A percentile compares a stretch with the other conserved stretches of the same genome.
Evolutionary conservation across 768 basidiomycete genomes (phyloP).

Genomic region (Psilocybe tampanensis): DNA sequence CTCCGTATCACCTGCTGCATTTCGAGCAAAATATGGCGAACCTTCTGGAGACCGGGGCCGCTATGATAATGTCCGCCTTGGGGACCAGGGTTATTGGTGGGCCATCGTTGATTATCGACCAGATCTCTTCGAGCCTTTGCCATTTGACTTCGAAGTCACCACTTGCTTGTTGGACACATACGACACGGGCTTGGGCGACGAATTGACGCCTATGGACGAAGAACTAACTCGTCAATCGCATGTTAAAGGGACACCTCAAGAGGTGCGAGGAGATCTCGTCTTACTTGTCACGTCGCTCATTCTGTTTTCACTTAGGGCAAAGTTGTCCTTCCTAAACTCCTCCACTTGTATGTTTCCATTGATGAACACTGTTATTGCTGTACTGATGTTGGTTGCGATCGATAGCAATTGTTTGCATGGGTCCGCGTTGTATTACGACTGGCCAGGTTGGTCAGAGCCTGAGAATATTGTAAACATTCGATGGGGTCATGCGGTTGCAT

Average conservation of each 20-base stretch:
- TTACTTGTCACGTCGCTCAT: background rate
- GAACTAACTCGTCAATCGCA: conserved; percentile 38
- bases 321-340: conserved; percentile 45
- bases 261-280: conserved; percentile 21
- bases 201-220: conserved; percentile 33
- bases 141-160: conserved; percentile 50
- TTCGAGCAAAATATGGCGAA: conserved; percentile 44
- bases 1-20: conserved; percentile 43
- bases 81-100: conserved; percentile 59
- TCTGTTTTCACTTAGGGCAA: conserved; percentile 26
- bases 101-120: conserved; percentile 46
- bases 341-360: conserved; percentile 48
- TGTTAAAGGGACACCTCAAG: conserved; percentile 39
- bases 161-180: conserved; percentile 52
- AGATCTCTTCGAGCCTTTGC: conserved; percentile 44
- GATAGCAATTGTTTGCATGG: conserved; percentile 46
- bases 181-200: conserved; percentile 43
- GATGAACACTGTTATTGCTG: background rate
- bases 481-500: conserved; percentile 46
- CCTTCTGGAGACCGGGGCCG: conserved; percentile 36
- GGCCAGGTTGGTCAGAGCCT: conserved; percentile 49
- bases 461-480: conserved; percentile 37
- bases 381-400: background rate
- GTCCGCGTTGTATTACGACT: conserved; percentile 42
- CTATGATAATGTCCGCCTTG: conserved; percentile 47